These are phyloP conservation scores for Acacia crassicarpa DNA, from an alignment of 306 rosid genomes.

Conservation along the genomic window DNA sequence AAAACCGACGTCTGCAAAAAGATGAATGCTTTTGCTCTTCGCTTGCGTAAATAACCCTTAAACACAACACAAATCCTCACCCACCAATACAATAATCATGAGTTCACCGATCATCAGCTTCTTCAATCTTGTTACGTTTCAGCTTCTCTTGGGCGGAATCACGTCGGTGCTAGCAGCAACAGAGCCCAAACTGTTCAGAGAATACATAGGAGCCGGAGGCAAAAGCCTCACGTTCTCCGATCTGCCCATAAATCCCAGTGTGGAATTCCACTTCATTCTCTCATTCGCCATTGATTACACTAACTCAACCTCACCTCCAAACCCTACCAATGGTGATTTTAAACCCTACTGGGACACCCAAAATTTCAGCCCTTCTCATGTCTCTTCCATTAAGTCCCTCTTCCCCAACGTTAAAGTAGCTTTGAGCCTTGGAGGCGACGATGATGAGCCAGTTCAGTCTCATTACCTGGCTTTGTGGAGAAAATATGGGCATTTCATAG, in stretches of 20 bases:
- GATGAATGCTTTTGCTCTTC: not conserved
- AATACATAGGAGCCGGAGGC: slow-evolving; percentile 36
- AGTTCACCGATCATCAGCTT: not conserved
- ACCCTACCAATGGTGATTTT: slow-evolving; percentile 38
- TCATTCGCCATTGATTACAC: slow-evolving; percentile 36
- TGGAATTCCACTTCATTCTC: slow-evolving; percentile 36
- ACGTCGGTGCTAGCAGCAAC: slow-evolving; percentile 24
- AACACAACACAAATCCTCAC: not conserved
- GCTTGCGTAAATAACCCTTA: not conserved
- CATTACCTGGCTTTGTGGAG: slow-evolving; percentile 38
- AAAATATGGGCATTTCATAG: slow-evolving; percentile 20
- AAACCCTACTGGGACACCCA: slow-evolving; percentile 37
- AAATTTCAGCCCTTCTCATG: slow-evolving; percentile 32
- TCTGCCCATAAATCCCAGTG: slow-evolving; percentile 20
- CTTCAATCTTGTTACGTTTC: slow-evolving; percentile 7
- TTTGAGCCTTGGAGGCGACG: slow-evolving; percentile 42
- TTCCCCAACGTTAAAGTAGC: slow-evolving; percentile 38
- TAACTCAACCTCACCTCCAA: slow-evolving; percentile 7
- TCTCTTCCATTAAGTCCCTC: slow-evolving; percentile 27
- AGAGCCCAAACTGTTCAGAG: slow-evolving; percentile 30
- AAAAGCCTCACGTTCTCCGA: slow-evolving; percentile 18
- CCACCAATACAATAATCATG: slow-evolving; percentile 1
- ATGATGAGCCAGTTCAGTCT: slow-evolving; percentile 17
- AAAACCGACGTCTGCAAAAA: not conserved
- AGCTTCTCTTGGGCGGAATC: slow-evolving; percentile 3